Evolutionary conservation across 2,329 filamentous ascomycete species (phyloP), one percentile per base, ranked within the genome.

Genomic region (Alternaria ethzedia): DNA sequence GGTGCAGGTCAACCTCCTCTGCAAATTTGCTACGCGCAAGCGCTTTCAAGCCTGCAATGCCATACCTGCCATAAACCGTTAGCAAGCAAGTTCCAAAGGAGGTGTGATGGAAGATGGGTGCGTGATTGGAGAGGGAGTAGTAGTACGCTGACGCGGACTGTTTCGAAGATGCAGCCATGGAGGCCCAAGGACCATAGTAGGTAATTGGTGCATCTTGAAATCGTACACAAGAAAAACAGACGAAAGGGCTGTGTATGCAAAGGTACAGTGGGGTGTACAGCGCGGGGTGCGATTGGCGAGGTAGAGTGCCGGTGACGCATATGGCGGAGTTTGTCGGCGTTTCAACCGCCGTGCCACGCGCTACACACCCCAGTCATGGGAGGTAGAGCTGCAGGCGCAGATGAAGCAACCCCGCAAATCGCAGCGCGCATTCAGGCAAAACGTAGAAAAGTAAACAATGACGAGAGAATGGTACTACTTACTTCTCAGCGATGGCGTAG

Each of bases 401-500:
- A 64, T 61, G 56, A 57, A 63, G 61, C 63, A 59, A 57, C 52
- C 46, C 61, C 64, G 62, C 65, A 51, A 55, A 61, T 56, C 62
- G 57, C 57, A 55, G 65, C 52, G 61, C 54, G 64, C 60, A 62
- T 61, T 67, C 52, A 64, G 61, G 65, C 59, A 59, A 66, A 69
- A 61, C 49, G 52, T 49, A 26, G 65, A 54, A 63, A 57, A 57
- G 32, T 28, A 61, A 63, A 59, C 43, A 51, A 61, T 57, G 59
- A 65, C 54, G 49, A 63, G 68, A n/a, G 15, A 41, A 41, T 59
- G 11, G 59, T 60, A 52, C 54, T 64, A 79, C 79, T 73, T 78
- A 80, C 77, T 85, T 85, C 71, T 85, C 83, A 10, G 82, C 83
- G 23, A 85, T 79, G 32, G 83, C 82, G 69, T 85, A 85, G 43